phyloP scores from a whole-genome alignment of 2,329 filamentous ascomycete species.

The Fonsecaea erecta region DNA sequence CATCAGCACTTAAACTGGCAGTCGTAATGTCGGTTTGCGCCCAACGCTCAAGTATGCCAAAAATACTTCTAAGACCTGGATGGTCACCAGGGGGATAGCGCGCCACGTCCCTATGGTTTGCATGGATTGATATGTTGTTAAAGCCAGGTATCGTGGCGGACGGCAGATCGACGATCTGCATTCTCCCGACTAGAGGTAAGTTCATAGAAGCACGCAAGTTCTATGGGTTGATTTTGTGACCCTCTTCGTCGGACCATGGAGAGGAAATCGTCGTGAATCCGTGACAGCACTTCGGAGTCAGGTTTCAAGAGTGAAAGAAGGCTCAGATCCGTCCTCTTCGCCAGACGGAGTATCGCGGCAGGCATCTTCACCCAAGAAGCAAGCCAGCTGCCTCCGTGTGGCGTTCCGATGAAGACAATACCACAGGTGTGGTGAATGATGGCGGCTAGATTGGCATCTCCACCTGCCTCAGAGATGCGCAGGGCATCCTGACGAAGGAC shows the following conservation, averaged over 20 bases:
- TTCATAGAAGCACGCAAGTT: conserved; percentile 1
- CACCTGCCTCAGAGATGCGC: not conserved
- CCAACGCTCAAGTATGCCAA: not conserved
- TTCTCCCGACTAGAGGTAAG: not conserved
- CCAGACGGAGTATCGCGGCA: not conserved
- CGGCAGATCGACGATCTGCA: not conserved
- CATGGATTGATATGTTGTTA: conserved; percentile 14
- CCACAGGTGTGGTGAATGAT: not conserved
- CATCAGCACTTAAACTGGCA: not conserved
- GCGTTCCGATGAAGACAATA: not conserved
- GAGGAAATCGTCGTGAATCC: conserved; percentile 9
- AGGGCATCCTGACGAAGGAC: not conserved
- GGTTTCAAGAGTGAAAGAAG: conserved; percentile 11
- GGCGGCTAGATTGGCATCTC: not conserved
- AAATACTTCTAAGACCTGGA: not conserved
- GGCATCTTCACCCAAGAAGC: not conserved
- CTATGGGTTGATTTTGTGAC: not conserved
- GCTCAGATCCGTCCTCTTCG: not conserved
- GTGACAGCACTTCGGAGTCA: conserved; percentile 4
- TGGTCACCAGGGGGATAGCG: not conserved
- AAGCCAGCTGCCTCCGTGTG: not conserved
- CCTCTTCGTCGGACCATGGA: conserved; percentile 4
- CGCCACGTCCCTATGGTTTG: conserved; percentile 10
- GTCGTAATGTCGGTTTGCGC: not conserved
- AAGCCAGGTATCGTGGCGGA: conserved; percentile 11